Evolutionary conservation across 139 green algal genomes (phyloP).

Genomic region (Cymbomonas tetramitiformis): DNA sequence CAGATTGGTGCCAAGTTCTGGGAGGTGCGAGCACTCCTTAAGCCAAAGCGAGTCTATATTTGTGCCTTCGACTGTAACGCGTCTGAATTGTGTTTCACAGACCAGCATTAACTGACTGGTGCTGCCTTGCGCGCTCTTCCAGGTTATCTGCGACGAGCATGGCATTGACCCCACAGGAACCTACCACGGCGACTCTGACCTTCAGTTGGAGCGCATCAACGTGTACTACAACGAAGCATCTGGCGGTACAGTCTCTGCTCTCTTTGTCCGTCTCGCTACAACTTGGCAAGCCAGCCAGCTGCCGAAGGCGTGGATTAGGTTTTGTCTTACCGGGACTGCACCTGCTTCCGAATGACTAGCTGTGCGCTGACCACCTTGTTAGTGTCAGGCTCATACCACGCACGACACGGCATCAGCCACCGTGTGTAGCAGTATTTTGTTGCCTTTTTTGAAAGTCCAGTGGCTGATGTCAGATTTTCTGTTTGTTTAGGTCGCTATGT

Average conservation of each 20-base stretch:
- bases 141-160: conserved; percentile 71
- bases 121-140: no score
- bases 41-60: no score
- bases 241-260: conserved; percentile 39
- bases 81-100: no score
- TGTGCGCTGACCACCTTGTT: no score
- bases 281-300: background rate
- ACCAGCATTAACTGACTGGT: no score
- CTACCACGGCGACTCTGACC: conserved; percentile 83
- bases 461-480: background rate
- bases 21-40: no score
- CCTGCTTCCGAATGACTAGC: conserved; percentile 9
- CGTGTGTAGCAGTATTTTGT: background rate
- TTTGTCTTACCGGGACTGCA: background rate
- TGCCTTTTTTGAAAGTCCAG: background rate
- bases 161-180: conserved; percentile 83
- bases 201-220: conserved; percentile 98
- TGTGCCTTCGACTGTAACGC: no score
- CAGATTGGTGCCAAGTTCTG: conserved; percentile 64
- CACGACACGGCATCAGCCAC: background rate
- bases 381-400: background rate
- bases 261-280: background rate
- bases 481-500: conserved; percentile 73
- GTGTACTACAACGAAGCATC: conserved; percentile 99
- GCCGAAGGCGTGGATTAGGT: background rate